These are phyloP conservation scores for Gloeopeniophorella convolvens DNA, from an alignment of 768 basidiomycete species.

Conservation along the genomic window DNA sequence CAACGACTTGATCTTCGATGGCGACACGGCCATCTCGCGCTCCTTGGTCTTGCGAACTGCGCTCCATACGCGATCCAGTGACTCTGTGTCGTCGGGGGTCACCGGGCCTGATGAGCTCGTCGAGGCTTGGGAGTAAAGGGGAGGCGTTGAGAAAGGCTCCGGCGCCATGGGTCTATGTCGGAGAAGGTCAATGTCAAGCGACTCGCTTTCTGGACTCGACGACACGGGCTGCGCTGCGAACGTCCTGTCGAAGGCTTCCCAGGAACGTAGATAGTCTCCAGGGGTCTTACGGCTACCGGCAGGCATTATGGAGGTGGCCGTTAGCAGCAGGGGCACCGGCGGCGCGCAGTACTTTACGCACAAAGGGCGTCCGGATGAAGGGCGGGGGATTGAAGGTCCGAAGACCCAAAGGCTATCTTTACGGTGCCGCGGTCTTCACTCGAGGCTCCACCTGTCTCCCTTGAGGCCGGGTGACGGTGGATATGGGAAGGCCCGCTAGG, in stretches of 20 bases:
- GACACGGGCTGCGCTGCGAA: slow-evolving; percentile 20
- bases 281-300: slow-evolving; percentile 12
- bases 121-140: slow-evolving; percentile 15
- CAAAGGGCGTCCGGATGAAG: slow-evolving; percentile 20
- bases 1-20: slow-evolving; percentile 65
- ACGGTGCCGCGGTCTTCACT: slow-evolving; percentile 11
- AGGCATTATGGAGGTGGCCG: slow-evolving; percentile 18
- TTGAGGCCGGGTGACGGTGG: slow-evolving; percentile 17
- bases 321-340: slow-evolving; percentile 16
- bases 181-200: slow-evolving; percentile 6
- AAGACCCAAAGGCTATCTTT: slow-evolving; percentile 13
- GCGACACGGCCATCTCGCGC: slow-evolving; percentile 57
- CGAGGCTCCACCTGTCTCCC: slow-evolving; percentile 15
- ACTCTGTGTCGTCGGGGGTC: slow-evolving; percentile 24
- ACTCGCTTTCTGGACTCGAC: slow-evolving; percentile 10
- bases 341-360: slow-evolving; percentile 19
- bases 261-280: slow-evolving; percentile 20
- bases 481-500: slow-evolving; percentile 7
- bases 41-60: slow-evolving; percentile 60
- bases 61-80: slow-evolving; percentile 59
- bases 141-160: slow-evolving; percentile 21
- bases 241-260: slow-evolving; percentile 22
- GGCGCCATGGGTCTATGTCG: slow-evolving; percentile 21
- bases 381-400: slow-evolving; percentile 22
- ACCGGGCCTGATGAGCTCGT: slow-evolving; percentile 20